These are phyloP conservation scores for Cyclospora cayetanensis DNA, from an alignment of 169 alveolate genomes.

Conservation along the genomic window DNA sequence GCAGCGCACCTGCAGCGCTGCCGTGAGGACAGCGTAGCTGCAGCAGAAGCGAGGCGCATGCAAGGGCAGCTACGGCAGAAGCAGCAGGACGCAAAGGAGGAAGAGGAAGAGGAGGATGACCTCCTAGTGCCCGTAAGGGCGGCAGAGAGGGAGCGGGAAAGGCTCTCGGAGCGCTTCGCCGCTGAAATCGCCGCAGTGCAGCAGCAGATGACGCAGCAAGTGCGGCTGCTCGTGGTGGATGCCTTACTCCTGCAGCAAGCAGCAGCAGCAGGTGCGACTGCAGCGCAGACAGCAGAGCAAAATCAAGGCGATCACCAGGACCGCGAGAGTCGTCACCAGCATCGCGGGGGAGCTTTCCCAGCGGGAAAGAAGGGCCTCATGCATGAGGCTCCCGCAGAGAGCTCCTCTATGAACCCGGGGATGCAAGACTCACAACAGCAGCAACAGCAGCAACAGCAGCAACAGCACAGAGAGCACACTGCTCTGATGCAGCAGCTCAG, in stretches of 20 bases:
- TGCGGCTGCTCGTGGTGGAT: background rate
- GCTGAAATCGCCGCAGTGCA: slow-evolving; percentile 24
- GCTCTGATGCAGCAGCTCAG: slow-evolving; percentile 1
- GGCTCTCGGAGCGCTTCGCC: background rate
- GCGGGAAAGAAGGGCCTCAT: no score
- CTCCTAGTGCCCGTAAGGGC: background rate
- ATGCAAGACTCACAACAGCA: background rate
- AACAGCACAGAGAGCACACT: background rate
- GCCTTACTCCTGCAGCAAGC: background rate
- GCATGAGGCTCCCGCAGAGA: no score
- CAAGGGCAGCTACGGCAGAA: background rate
- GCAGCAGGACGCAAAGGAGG: slow-evolving; percentile 14
- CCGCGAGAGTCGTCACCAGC: no score
- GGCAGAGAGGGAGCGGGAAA: background rate
- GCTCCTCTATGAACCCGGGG: no score
- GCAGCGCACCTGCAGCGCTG: slow-evolving; percentile 25
- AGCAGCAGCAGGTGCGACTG: slow-evolving; percentile 41
- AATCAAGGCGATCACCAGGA: no score
- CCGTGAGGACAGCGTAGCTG: background rate
- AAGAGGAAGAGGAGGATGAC: slow-evolving; percentile 1
- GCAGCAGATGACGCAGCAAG: background rate
- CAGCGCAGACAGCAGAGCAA: no score
- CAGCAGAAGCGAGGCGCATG: background rate
- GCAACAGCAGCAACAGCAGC: background rate
- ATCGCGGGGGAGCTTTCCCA: no score